Base-by-base conservation (phyloP, 169 alveolate species). In the Cyclospora cayetanensis region DNA sequence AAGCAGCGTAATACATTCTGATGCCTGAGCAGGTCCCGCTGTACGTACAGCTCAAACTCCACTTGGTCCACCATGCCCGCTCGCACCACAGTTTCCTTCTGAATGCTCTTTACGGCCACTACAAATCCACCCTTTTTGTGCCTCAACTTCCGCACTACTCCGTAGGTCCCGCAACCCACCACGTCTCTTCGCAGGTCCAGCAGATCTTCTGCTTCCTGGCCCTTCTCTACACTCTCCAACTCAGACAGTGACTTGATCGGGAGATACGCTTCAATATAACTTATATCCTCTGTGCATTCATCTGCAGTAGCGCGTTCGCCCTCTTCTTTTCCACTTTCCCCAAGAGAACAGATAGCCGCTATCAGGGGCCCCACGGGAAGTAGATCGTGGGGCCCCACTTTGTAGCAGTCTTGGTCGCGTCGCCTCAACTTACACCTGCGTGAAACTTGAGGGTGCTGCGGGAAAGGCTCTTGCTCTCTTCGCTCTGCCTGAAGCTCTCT, bases 111-210 rank as follows among this genome's bases (percentile, higher is more conserved):
- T 25, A 97, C 95, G 46, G 99, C 99, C 89, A 94, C 96, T 35
- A 96, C 87, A 35, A 95, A 92, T 39, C 96, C 96, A 4, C 98
- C 96, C 55, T 74, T 85, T 91, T 93, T 95, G 53, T 96, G 97
- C 39, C 97, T 83, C 63, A 96, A 97, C 94, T 96, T 96, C 90
- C 96, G 95, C 18, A 97, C 99, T 85, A 96, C 96, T 35, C 98
- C 99, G 93, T 95, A 97, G 25, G 98, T 98, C 22, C 99, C 99
- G 68, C 96, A 95, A 60, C 99, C 99, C 60, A 97, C 91, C 4
- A 90, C 72, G 12, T 80, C 89, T 52, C 46, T 53, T 53, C 74
- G 70, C 34, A 80, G 52, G 55, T 52, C 76, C 7, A 80, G 52
- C 41, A 80, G 25, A 20, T 80, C 76, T 34, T 80, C 53, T 15